Conservation (phyloP, 352 stramenopile species). For the Phytophthora fragariaefolia region DNA sequence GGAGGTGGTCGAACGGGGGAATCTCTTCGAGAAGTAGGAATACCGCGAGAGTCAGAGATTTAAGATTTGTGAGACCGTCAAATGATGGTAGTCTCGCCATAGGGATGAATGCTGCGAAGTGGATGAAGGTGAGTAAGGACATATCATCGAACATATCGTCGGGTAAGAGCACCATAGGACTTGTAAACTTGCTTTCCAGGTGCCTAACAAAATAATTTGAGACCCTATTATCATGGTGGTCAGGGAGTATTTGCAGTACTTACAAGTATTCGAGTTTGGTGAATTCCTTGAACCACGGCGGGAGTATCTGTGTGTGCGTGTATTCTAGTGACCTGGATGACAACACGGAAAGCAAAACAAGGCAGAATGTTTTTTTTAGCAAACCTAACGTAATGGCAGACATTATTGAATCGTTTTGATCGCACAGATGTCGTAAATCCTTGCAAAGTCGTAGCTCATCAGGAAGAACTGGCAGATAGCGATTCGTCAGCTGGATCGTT, state of each 20-base stretch:
- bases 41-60: conserved; percentile 26
- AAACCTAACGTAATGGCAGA: no score
- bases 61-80: conserved; percentile 29
- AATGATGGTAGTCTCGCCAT: conserved; percentile 24
- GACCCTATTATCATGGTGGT: no score
- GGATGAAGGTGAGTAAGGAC: conserved; percentile 34
- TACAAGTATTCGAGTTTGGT: conserved; percentile 43
- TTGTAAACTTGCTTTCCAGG: conserved; percentile 10
- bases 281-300: conserved; percentile 40
- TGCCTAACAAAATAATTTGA: conserved; percentile 17
- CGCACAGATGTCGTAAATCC: conserved; percentile 4
- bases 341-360: conserved; percentile 23
- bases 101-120: conserved; percentile 17
- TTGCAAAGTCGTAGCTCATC: conserved; percentile 22
- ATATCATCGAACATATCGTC: conserved; percentile 40
- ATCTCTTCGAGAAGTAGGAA: conserved; percentile 19
- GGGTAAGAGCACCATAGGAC: conserved; percentile 8
- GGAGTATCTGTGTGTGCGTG: conserved; percentile 33
- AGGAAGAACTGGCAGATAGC: conserved; percentile 24
- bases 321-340: conserved; percentile 39
- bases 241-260: conserved; percentile 1
- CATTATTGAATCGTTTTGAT: no score
- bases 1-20: conserved; percentile 11
- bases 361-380: neutral
- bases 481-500: conserved; percentile 38